phyloP scores from a whole-genome alignment of 306 rosid genomes.

The Ormosia emarginata region DNA sequence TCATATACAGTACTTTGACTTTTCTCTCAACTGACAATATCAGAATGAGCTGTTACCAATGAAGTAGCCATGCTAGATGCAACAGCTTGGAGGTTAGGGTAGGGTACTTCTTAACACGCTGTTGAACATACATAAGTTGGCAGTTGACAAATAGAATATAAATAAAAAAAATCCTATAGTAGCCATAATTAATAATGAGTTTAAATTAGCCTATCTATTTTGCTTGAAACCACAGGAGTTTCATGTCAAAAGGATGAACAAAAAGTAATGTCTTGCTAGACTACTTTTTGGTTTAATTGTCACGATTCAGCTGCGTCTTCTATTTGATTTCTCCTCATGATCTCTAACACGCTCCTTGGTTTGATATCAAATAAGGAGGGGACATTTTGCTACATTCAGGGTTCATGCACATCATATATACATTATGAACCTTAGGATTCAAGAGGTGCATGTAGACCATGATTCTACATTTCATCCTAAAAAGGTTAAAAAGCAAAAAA shows the following conservation, averaged over 20 bases:
- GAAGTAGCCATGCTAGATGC: background rate
- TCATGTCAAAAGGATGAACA: background rate
- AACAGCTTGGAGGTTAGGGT: background rate
- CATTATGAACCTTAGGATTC: background rate
- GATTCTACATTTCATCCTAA: background rate
- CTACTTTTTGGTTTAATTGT: too few relatives aligned
- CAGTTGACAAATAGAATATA: background rate
- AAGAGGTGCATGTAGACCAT: background rate
- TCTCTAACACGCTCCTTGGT: too few relatives aligned
- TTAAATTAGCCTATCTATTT: background rate
- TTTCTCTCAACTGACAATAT: background rate
- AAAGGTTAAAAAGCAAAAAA: background rate
- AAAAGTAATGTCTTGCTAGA: background rate
- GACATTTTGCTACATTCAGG: background rate
- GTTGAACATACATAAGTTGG: background rate
- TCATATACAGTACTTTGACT: background rate
- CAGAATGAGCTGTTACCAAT: conserved; percentile 8
- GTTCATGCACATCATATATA: background rate
- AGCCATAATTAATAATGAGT: background rate
- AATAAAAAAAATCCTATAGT: background rate
- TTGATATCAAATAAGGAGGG: background rate
- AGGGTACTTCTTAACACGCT: background rate
- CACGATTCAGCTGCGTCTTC: too few relatives aligned
- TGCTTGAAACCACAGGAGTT: background rate
- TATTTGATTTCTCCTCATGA: too few relatives aligned